Evolutionary conservation across 2,329 filamentous ascomycete genomes (phyloP), one percentile per base, ranked within the genome.

Genomic region (Fusarium albidum): DNA sequence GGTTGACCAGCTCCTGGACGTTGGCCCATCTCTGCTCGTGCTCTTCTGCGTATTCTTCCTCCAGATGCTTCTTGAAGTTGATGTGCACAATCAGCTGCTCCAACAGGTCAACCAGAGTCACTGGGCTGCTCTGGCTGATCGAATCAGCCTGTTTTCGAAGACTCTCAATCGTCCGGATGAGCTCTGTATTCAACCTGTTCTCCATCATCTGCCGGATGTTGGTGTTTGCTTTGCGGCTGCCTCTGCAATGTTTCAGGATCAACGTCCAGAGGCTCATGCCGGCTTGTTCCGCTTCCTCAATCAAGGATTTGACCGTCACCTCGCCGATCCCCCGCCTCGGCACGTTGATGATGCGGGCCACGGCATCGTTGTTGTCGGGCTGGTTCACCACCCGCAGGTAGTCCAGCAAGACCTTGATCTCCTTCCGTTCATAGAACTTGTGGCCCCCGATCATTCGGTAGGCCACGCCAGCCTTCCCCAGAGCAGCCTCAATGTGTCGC

Each of bases 381-480:
- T 96, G 89, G 66, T 91, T 85, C 27, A 97, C 86, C 4, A 96
- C 88, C 27, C 92, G 85, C 12, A 98, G 79, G 69, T 99, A 98
- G 69, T 97, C 92, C 5, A 98, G 75, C 1, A 98, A 71, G 7
- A 92, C 81, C 71, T 95, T 96, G 68, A 98, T 89, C 70, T 99
- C 94, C 4, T 86, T 83, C 44, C 95, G 86, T 63, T 99, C 95
- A 67, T 96, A 98, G 71, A 99, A 99, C 52, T 91, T 90, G 57
- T 86, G 85, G 3, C 95, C 94, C 31, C 85, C 94, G 44, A 98
- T 88, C 93, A 98, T 97, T 42, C 87, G 87, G 73, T 98, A 99
- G 1, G 92, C 83, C 33, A 98, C 86, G 1, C 92, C 92, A 10
- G 86, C 85, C 66, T 89, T 91, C 12, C 89, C 91, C 33, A 98